Conservation (phyloP, 495 filamentous ascomycete genomes). For the Neurospora sp. region DNA sequence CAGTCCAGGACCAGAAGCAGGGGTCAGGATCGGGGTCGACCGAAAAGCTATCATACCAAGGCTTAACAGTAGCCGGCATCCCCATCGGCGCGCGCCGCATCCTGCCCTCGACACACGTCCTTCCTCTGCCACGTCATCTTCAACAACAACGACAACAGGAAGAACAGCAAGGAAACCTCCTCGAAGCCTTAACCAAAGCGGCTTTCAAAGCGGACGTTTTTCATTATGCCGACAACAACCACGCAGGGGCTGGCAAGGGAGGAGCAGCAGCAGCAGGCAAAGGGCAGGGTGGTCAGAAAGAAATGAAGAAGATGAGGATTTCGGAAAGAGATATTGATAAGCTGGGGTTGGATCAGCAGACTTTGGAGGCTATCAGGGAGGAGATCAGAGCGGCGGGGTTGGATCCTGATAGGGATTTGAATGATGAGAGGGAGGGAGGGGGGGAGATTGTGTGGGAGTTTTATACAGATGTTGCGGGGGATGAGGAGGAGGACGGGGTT, state of each 20-base stretch:
- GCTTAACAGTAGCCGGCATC: constrained; percentile 15
- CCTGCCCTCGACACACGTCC: neutral
- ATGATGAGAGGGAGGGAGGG: neutral
- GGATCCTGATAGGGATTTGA: constrained; percentile 13
- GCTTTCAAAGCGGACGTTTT: neutral
- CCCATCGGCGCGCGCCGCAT: constrained; percentile 26
- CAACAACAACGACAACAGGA: neutral
- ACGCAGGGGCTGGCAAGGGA: neutral
- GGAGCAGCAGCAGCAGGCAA: neutral
- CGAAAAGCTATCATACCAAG: constrained; percentile 10
- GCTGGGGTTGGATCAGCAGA: constrained; percentile 57
- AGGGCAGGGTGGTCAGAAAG: neutral
- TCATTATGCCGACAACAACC: neutral
- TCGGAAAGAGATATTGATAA: constrained; percentile 54
- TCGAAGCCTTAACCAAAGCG: neutral
- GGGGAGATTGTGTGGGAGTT: neutral
- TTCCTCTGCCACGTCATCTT: neutral
- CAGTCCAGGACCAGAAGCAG: constrained; percentile 27
- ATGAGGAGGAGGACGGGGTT: neutral
- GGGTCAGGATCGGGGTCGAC: constrained; percentile 22
- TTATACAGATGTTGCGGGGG: neutral
- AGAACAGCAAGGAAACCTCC: neutral
- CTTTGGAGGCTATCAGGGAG: constrained; percentile 53
- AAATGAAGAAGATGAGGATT: constrained; percentile 42
- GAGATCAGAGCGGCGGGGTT: constrained; percentile 40